Evolutionary conservation across 1,284 basidiomycete genomes (phyloP).

Genomic region (Trametes versicolor): DNA sequence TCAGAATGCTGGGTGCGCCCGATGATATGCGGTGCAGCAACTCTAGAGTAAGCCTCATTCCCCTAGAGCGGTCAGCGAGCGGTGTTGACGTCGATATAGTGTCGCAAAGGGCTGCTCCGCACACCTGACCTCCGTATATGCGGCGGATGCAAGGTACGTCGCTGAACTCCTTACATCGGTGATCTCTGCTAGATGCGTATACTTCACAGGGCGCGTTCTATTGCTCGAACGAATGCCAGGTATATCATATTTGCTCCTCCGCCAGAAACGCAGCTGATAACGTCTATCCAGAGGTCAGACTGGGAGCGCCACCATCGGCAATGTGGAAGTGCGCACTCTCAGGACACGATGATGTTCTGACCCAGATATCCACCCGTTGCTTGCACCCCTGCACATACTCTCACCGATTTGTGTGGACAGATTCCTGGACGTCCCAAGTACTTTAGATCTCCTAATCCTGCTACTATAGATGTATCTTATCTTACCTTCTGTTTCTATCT

Average conservation of each 20-base stretch:
- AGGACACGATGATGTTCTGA: conserved; percentile 5
- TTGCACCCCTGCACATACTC: background rate
- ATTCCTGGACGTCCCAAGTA: background rate
- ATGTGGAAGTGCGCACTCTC: conserved; percentile 12
- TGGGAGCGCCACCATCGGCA: conserved; percentile 34
- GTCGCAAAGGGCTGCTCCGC: conserved; percentile 24
- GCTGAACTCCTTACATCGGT: background rate
- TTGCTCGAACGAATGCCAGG: conserved; percentile 39
- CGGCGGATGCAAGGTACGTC: conserved; percentile 28
- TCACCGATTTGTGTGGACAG: background rate
- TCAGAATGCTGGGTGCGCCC: conserved; percentile 38
- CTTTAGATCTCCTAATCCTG: background rate
- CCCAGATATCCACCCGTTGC: background rate
- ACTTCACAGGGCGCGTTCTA: conserved; percentile 35
- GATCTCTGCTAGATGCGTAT: background rate
- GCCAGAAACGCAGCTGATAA: background rate
- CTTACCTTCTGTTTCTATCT: background rate
- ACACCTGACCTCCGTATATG: conserved; percentile 23
- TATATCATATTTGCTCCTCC: background rate
- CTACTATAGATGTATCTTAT: conserved; percentile 1
- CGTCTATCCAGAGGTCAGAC: conserved; percentile 28
- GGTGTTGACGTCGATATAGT: conserved; percentile 8
- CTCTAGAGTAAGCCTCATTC: conserved; percentile 25
- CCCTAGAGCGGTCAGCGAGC: too few relatives aligned
- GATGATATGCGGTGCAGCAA: conserved; percentile 44